These are phyloP conservation scores for Daldinia childiae DNA, from an alignment of 495 filamentous ascomycete species.

Conservation along the genomic window DNA sequence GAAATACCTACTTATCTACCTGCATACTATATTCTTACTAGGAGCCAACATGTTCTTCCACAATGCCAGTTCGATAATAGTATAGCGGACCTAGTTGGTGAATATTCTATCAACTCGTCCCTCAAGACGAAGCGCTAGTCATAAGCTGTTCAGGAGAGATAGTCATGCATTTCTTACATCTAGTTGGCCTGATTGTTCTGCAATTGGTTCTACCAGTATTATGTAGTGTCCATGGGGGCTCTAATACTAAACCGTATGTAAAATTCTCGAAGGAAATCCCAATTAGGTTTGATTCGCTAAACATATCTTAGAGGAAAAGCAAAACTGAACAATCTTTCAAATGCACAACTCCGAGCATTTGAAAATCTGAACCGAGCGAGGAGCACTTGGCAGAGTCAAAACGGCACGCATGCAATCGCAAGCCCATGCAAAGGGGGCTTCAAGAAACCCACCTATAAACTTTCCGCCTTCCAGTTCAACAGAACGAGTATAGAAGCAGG, in stretches of 20 bases:
- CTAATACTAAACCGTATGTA: slow-evolving; percentile 5
- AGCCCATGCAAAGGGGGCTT: slow-evolving; percentile 26
- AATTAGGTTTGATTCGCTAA: neutral
- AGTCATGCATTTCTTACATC: slow-evolving; percentile 7
- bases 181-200: neutral
- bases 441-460: slow-evolving; percentile 24
- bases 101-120: neutral
- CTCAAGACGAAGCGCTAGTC: neutral
- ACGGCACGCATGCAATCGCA: neutral
- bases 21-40: neutral
- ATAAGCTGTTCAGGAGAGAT: neutral
- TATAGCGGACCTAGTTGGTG: neutral
- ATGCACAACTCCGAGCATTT: neutral
- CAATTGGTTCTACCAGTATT: slow-evolving; percentile 5
- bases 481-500: slow-evolving; percentile 16
- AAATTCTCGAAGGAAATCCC: neutral
- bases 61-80: neutral
- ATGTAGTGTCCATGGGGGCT: neutral
- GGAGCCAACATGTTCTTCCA: neutral
- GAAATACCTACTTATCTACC: neutral
- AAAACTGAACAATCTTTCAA: neutral
- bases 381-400: neutral
- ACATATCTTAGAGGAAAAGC: neutral
- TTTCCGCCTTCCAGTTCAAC: slow-evolving; percentile 38
- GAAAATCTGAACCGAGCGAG: neutral